Conservation (phyloP, 192 early-diverging fungal species). For the Coemansia javaensis region DNA sequence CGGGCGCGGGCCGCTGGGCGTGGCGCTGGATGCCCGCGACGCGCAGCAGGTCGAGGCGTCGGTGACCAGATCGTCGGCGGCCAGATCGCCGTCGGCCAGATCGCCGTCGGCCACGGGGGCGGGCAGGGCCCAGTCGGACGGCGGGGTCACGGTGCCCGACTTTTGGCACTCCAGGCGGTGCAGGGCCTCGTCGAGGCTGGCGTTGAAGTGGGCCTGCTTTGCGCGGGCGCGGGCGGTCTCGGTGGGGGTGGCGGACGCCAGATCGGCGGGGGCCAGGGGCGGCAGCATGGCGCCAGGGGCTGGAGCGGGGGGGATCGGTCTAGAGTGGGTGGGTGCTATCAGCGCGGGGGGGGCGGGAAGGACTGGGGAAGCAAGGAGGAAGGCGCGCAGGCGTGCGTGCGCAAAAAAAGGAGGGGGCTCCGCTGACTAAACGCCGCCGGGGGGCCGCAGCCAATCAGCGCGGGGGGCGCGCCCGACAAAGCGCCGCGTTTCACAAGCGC, state of each 20-base stretch:
- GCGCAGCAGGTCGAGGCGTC: slow-evolving; percentile 14
- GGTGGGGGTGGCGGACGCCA: slow-evolving; percentile 32
- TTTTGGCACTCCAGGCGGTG: slow-evolving; percentile 15
- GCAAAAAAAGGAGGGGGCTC: too few relatives aligned
- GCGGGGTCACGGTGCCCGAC: background rate
- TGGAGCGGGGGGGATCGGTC: too few relatives aligned
- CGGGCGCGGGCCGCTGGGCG: slow-evolving; percentile 4
- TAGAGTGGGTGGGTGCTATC: background rate
- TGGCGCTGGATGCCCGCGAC: slow-evolving; percentile 14
- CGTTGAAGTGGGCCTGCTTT: slow-evolving; percentile 40
- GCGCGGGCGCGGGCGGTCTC: slow-evolving; percentile 10
- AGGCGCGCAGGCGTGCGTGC: too few relatives aligned
- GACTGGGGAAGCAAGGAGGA: too few relatives aligned
- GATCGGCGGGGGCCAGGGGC: slow-evolving; percentile 8
- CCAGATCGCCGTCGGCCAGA: background rate
- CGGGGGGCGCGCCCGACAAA: background rate
- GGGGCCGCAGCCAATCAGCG: slow-evolving; percentile 5
- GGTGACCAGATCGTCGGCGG: slow-evolving; percentile 29
- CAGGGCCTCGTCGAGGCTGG: slow-evolving; percentile 45
- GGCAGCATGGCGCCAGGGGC: too few relatives aligned
- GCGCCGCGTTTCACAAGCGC: too few relatives aligned
- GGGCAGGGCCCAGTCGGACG: background rate
- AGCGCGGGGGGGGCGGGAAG: too few relatives aligned
- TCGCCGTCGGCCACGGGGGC: background rate
- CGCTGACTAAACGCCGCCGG: too few relatives aligned